Evolutionary conservation across 192 early-diverging fungal species (phyloP), one percentile per base, ranked within the genome.

Genomic region (Martensiomyces pterosporus): DNA sequence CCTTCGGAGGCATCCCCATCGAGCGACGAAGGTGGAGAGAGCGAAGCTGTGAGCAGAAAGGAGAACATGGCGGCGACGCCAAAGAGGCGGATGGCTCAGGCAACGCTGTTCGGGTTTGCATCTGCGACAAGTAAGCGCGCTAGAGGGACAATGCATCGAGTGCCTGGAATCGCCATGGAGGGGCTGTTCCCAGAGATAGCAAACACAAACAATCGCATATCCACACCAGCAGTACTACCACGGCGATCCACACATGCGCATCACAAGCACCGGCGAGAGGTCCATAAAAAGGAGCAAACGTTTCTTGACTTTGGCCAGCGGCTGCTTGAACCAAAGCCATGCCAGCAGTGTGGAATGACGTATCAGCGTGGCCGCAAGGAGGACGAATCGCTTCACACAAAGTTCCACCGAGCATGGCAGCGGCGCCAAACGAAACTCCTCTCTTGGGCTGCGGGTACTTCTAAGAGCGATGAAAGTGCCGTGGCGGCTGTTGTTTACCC

Each of bases 231-330:
- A 24, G 23, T 22, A 16, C 16, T 33, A 35, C n/a, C 45, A 16
- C 2, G 6, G 27, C n/a, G n/a, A n/a, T n/a, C n/a, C n/a, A n/a
- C n/a, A n/a, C n/a, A n/a, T n/a, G n/a, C n/a, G n/a, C n/a, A n/a
- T n/a, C n/a, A n/a, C 18, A 12, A 14, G 32, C 18, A 14, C 23
- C 4, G 45, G 14, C 14, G 32, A 47, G 9, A 25, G 24, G 12
- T 33, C 52, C 29, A 12, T 13, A 52, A 34, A n/a, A 66, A 46
- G 32, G 61, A 64, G 39, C 76, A 78, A 43, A 58, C 63, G 24
- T 78, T 67, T 21, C 38, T 78, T 38, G 67, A 69, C 12, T 78
- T 78, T 52, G 76, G 76, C 0, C 76, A 78, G 34, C 55, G 44
- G 33, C 56, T 53, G 2, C 44, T 69, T 24, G 47, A 34, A 1